A percentile compares a stretch with the other conserved stretches of the same genome.
phyloP scores from a whole-genome alignment of 2,329 filamentous ascomycete genomes.

The Aspergillus quadrilineatus region DNA sequence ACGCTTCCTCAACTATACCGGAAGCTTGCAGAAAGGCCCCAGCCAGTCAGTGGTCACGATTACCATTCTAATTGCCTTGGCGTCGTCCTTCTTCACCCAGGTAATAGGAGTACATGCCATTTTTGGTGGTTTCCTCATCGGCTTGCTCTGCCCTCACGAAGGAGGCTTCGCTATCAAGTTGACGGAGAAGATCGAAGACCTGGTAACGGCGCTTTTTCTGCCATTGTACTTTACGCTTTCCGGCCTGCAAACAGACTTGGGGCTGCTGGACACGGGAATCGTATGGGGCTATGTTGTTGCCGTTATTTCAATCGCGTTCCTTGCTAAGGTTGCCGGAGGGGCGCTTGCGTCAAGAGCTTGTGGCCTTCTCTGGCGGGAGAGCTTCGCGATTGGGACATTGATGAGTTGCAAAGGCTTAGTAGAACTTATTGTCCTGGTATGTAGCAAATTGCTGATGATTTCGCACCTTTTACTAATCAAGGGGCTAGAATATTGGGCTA shows the following conservation, averaged over 20 bases:
- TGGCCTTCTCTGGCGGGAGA: conserved; percentile 86
- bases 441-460: conserved; percentile 25
- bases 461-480: neutral
- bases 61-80: conserved; percentile 74
- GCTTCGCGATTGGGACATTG: conserved; percentile 78
- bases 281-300: conserved; percentile 89
- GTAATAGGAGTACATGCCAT: conserved; percentile 93
- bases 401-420: conserved; percentile 98
- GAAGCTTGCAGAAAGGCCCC: conserved; percentile 82
- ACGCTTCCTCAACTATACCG: conserved; percentile 69
- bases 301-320: conserved; percentile 76
- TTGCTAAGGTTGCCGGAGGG: conserved; percentile 80
- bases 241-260: conserved; percentile 82
- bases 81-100: conserved; percentile 81
- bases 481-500: conserved; percentile 69
- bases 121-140: conserved; percentile 88
- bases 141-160: conserved; percentile 85
- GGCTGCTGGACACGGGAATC: conserved; percentile 74
- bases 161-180: conserved; percentile 87
- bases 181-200: conserved; percentile 91
- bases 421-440: conserved; percentile 87
- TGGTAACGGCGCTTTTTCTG: conserved; percentile 78
- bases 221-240: conserved; percentile 93
- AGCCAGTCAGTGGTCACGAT: conserved; percentile 80
- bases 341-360: conserved; percentile 72